These are phyloP conservation scores for Solanum piurae DNA, from an alignment of 257 asterid species.

Conservation along the genomic window DNA sequence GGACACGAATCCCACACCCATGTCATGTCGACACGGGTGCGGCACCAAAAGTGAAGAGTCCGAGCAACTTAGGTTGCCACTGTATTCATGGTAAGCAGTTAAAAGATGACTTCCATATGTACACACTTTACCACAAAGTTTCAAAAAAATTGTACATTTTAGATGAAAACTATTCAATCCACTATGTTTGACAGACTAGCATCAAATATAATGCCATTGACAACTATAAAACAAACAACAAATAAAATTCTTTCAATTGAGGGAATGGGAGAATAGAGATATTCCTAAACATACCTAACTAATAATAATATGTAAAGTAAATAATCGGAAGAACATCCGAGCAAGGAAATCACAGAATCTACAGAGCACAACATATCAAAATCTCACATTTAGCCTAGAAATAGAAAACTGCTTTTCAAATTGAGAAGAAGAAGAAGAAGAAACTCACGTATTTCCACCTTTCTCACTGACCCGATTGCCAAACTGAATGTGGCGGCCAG, in stretches of 20 bases:
- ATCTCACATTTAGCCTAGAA: not conserved
- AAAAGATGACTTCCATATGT: not conserved
- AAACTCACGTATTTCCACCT: conserved; percentile 85
- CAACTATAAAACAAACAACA: not conserved
- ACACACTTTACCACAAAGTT: not conserved
- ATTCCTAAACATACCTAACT: not conserved
- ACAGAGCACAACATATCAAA: not conserved
- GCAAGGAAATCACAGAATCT: not conserved
- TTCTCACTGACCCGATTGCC: conserved; percentile 85
- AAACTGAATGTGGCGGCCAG: conserved; percentile 87
- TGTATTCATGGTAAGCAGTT: not conserved
- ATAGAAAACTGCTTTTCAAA: not conserved
- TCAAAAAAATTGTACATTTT: not conserved
- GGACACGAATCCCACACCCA: no score
- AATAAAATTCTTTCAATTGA: not conserved
- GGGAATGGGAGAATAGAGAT: not conserved
- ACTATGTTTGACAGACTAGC: not conserved
- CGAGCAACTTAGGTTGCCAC: not conserved
- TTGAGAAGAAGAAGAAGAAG: not conserved
- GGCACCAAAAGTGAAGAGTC: no score
- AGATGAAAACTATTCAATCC: not conserved
- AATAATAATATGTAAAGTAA: not conserved
- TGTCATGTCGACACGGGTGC: no score
- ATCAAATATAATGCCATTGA: not conserved
- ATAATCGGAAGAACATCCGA: not conserved